Base-by-base conservation (phyloP, 2,329 filamentous ascomycete species). In the Podosphaera xanthii region DNA sequence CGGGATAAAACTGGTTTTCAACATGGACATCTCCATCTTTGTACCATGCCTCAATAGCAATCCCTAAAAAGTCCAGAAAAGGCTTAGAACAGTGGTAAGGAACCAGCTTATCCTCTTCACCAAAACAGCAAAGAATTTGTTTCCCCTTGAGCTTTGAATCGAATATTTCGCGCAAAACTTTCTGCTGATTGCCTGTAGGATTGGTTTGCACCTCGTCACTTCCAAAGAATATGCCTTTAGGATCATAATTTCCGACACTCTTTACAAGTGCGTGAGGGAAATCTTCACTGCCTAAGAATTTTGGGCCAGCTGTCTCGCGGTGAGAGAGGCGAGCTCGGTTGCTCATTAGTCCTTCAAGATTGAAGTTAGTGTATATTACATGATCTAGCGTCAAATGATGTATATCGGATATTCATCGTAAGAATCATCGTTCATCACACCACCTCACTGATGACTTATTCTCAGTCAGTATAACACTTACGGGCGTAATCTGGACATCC, bases 401-500 rank as follows among this genome's bases (percentile, higher is more conserved):
- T 22, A 22, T 22, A 22, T 22, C 22, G 22, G 22, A 22, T 22
- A 22, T 22, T 22, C 22, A 22, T 22, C 22, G 22, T 22, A 22
- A 22, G 22, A 22, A 22, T 22, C 22, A 22, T 22, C 22, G 22
- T 22, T 22, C 22, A 22, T 22, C 22, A 22, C 22, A 22, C 22
- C 22, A 22, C 22, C 22, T 22, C 22, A 22, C 22, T 22, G 22
- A 22, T 22, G 22, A 22, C 22, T 22, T 22, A 22, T 22, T 22
- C 22, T 22, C 22, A 22, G 22, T 22, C 22, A 22, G 22, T 22
- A 22, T 22, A 22, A 22, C 3, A 74, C 69, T 72, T 65, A 81
- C 86, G 76, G 63, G 83, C 80, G 66, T 87, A 95, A 71, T 98
- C 91, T 0, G 90, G 88, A 70, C 89, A 95, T 0, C 91, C 92